Conservation (phyloP, 1,139 yeast genomes). For the Suhomyces wounanorum region DNA sequence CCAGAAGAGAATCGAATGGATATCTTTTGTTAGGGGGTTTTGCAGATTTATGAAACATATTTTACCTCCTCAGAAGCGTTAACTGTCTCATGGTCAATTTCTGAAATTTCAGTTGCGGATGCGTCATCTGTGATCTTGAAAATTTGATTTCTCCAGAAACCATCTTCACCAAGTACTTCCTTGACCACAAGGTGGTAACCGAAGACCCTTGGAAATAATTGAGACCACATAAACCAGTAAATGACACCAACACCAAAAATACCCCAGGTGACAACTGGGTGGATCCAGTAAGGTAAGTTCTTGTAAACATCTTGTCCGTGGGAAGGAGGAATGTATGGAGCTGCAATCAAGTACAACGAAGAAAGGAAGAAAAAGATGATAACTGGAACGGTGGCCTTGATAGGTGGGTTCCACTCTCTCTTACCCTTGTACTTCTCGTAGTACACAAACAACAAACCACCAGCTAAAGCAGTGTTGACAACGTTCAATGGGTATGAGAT, state of each 20-base stretch:
- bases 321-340: constrained; percentile 81
- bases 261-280: constrained; percentile 83
- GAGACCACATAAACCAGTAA: constrained; percentile 73
- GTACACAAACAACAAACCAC: constrained; percentile 44
- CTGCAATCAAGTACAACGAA: constrained; percentile 69
- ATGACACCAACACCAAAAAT: constrained; percentile 69
- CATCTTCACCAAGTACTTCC: constrained; percentile 67
- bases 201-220: constrained; percentile 57
- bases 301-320: constrained; percentile 67
- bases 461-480: constrained; percentile 48
- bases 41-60: background rate
- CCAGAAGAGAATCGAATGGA: constrained; percentile 12
- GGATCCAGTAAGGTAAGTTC: constrained; percentile 72
- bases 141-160: constrained; percentile 73
- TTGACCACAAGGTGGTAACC: constrained; percentile 59
- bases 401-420: constrained; percentile 72
- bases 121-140: constrained; percentile 36
- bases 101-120: constrained; percentile 2
- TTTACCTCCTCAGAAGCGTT: background rate
- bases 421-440: constrained; percentile 54
- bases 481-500: constrained; percentile 54
- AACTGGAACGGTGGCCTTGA: constrained; percentile 66
- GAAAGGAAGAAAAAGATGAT: constrained; percentile 65
- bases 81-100: background rate
- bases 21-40: background rate